Percentiles rank a stretch among this genome's conserved stretches.
These are phyloP conservation scores for Spathaspora sp. DNA, from an alignment of 805 yeast species.

Conservation along the genomic window DNA sequence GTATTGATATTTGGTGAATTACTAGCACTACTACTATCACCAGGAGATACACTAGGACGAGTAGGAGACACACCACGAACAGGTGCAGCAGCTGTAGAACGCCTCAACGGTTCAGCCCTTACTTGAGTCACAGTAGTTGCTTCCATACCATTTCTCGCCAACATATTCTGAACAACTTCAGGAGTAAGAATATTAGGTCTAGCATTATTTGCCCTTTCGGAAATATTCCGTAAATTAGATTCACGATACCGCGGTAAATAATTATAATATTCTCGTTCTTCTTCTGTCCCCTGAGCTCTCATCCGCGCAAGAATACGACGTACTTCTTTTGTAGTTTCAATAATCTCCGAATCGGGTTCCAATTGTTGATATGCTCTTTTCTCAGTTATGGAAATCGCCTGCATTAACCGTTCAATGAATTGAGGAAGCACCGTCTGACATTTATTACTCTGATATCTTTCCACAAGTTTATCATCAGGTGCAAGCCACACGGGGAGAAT, in stretches of 20 bases:
- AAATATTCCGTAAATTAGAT: slow-evolving; percentile 20
- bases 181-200: slow-evolving; percentile 36
- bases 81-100: background rate
- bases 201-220: slow-evolving; percentile 25
- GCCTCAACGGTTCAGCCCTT: background rate
- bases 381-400: slow-evolving; percentile 31
- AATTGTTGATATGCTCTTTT: slow-evolving; percentile 35
- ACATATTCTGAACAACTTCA: slow-evolving; percentile 33
- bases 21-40: background rate
- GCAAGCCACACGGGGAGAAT: slow-evolving; percentile 23
- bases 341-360: slow-evolving; percentile 21
- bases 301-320: slow-evolving; percentile 24
- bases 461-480: slow-evolving; percentile 9
- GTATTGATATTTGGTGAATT: background rate
- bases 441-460: slow-evolving; percentile 20
- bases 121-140: slow-evolving; percentile 7
- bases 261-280: slow-evolving; percentile 23
- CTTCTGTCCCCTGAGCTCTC: slow-evolving; percentile 17
- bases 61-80: too few relatives aligned
- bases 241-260: slow-evolving; percentile 23
- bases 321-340: slow-evolving; percentile 18
- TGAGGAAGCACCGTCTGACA: slow-evolving; percentile 29
- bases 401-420: slow-evolving; percentile 32
- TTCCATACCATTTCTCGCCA: slow-evolving; percentile 25
- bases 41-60: background rate